Conservation (phyloP, 257 asterid species). For the Haberlea rhodopensis region DNA sequence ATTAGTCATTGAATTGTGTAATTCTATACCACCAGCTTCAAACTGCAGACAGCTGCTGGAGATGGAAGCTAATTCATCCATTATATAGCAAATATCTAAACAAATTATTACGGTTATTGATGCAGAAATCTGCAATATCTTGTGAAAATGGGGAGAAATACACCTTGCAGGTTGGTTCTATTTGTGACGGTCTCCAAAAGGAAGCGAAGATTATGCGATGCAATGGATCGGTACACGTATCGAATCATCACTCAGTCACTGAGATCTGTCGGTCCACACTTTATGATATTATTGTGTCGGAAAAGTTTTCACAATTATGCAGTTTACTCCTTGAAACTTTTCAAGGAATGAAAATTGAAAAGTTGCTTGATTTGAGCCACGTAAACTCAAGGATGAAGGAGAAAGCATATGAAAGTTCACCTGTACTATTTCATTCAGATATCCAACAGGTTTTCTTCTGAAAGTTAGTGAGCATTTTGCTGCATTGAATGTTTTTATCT, state of each 20-base stretch:
- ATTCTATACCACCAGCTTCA: background rate
- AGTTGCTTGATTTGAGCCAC: constrained; percentile 49
- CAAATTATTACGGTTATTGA: constrained; percentile 14
- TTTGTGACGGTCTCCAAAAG: constrained; percentile 25
- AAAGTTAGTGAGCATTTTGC: constrained; percentile 4
- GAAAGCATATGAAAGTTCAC: constrained; percentile 66
- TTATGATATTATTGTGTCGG: constrained; percentile 54
- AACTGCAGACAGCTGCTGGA: background rate
- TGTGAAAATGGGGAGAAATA: constrained; percentile 39
- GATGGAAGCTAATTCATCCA: background rate
- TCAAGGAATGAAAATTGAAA: constrained; percentile 54
- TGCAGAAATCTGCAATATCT: constrained; percentile 49
- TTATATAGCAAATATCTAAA: background rate
- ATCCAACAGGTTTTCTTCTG: constrained; percentile 62
- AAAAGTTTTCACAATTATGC: constrained; percentile 59
- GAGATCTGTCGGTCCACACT: constrained; percentile 50
- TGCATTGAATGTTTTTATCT: constrained; percentile 5
- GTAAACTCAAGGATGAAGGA: constrained; percentile 73
- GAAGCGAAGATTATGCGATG: constrained; percentile 27
- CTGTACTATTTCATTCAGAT: constrained; percentile 64
- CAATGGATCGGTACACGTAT: constrained; percentile 35
- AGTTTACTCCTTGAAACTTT: constrained; percentile 50
- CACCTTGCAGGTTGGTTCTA: constrained; percentile 32
- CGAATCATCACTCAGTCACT: constrained; percentile 32
- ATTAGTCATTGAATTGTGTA: background rate